Base-by-base conservation (phyloP, 2,329 filamentous ascomycete species). In the Juglanconis sp. region DNA sequence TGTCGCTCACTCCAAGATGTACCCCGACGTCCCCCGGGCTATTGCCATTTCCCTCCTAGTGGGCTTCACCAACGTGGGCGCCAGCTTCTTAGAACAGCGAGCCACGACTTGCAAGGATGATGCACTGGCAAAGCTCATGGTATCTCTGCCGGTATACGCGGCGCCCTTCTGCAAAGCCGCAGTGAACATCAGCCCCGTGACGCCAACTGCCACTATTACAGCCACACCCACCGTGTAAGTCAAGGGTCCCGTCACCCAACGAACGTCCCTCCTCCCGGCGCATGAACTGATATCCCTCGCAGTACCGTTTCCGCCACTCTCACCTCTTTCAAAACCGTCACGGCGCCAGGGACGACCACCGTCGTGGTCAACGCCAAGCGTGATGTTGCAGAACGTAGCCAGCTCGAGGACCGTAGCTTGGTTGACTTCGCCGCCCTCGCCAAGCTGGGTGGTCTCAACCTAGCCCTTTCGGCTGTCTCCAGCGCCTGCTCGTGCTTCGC, bases 391-490 rank as follows among this genome's bases (percentile, higher is more conserved):
- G 10, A 46, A 47, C 32, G 38, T 15, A 13, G 30, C 9, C 34
- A 57, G 13, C 54, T 61, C 9, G 49, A 61, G 31, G 42, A 53
- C 44, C 54, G 54, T 3, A 17, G 49, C 8, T 5, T 48, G 44
- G 7, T 57, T 11, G 59, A 61, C 15, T 61, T 61, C 8, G 59
- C 59, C 2, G 40, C 31, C n/a, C 17, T 61, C 9, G 59, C 54
- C 5, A 6, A 8, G 3, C 40, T 56, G 5, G 54, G 30, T 30
- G 8, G 9, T 1, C 17, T 61, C 7, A 35, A 17, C 24, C 42
- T 61, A 1, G 54, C 17, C 34, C 9, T 46, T n/a, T 47, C 54
- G 0, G 34, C 42, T 13, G 50, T 57, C 11, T 57, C 54, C 3
- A n/a, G 35, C 3, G 59, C 54, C 0, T 61, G 59, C 36, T 53